Base-by-base conservation (phyloP, 2,329 filamentous ascomycete genomes). In the Malbranchea zuffiana region DNA sequence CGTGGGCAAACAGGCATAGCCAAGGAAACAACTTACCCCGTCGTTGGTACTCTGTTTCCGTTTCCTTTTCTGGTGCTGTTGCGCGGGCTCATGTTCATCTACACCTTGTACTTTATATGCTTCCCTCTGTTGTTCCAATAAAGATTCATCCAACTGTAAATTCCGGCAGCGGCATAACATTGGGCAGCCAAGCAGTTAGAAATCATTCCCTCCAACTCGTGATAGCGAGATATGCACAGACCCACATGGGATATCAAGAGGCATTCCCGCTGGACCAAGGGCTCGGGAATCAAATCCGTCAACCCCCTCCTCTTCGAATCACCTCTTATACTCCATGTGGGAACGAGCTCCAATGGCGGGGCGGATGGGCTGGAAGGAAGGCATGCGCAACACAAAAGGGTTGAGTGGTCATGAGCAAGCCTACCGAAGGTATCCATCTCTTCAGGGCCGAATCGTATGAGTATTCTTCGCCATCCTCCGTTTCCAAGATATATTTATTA, bases 391-490 rank as follows among this genome's bases (percentile, higher is more conserved):
- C n/a, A n/a, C n/a, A 23, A 16, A 39, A 16, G 29, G 24, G 28
- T 37, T 19, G 35, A 37, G 35, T 44, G 34, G 36, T 37, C 40
- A 41, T 36, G 37, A 43, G 38, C 27, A 42, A 40, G 33, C 64
- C 51, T 68, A 71, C 74, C 55, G 71, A 67, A 47, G 77, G 79
- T 37, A 85, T 70, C 87, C 87, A 95, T 60, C 75, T 73, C 62
- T 75, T 78, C 48, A 78, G 62, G 34, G 68, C 69, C 33, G 71
- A 62, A 59, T 92, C 78, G 63, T 80, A 95, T 56, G 87, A 82
- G 63, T 80, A 93, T 58, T 94, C 87, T 43, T 76, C 73, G 35
- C 84, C 85, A 54, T 90, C 78, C 32, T 86, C 82, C 40, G 83
- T 80, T 44, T 93, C 86, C 5, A 90, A 75, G 36, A 90, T 74